Conservation (phyloP, 306 rosid species). For the Cucumis hystrix region DNA sequence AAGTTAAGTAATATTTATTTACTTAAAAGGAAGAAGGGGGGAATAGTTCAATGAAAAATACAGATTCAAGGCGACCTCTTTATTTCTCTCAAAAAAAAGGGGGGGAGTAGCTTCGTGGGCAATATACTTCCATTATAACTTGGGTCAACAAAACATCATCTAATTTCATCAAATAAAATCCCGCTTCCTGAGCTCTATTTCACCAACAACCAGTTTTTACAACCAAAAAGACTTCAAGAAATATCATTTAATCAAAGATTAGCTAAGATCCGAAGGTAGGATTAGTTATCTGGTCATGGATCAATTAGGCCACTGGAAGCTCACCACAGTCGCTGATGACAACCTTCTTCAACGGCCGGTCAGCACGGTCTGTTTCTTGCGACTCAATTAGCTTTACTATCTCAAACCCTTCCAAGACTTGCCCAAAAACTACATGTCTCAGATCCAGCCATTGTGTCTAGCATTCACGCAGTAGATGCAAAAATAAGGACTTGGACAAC, state of each 20-base stretch:
- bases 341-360: constrained; percentile 91
- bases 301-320: constrained; percentile 59
- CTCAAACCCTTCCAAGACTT: constrained; percentile 94
- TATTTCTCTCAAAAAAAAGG: neutral
- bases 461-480: constrained; percentile 12
- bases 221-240: neutral
- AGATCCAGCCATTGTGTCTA: constrained; percentile 95
- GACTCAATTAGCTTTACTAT: constrained; percentile 65
- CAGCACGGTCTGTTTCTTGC: constrained; percentile 85
- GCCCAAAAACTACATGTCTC: constrained; percentile 95
- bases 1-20: neutral
- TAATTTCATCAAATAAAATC: neutral
- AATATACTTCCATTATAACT: neutral
- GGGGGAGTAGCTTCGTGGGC: neutral
- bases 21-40: neutral
- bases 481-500: constrained; percentile 7
- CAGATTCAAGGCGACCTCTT: neutral
- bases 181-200: constrained; percentile 4
- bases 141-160: neutral
- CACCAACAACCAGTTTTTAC: neutral
- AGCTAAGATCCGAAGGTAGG: constrained; percentile 4
- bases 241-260: constrained; percentile 3
- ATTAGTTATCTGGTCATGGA: neutral
- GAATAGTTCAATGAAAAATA: neutral
- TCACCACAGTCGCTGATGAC: constrained; percentile 65